Base-by-base conservation (phyloP, 2,329 filamentous ascomycete genomes). In the Myriosclerotinia scirpicola region DNA sequence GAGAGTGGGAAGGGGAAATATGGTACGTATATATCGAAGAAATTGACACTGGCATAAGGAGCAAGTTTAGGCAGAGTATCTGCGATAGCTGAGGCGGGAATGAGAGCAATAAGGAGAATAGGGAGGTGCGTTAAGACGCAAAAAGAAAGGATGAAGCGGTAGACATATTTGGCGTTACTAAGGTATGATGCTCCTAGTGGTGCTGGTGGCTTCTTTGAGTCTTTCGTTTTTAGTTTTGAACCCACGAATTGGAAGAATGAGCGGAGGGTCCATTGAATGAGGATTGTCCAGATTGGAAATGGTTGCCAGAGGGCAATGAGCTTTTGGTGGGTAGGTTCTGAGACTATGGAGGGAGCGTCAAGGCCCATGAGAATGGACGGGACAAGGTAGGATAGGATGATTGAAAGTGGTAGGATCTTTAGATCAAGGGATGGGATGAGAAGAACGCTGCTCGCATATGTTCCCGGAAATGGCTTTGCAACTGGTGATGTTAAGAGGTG, bases 231-330 rank as follows among this genome's bases (percentile, higher is more conserved):
- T 7, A 62, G 74, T 6, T 52, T 71, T 53, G 65, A 75, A 73
- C 50, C 30, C 15, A 71, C 22, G 15, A 48, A 48, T 36, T 62
- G 56, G 14, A 38, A 65, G 14, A 56, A 22, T 11, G 36, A 64
- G n/a, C 59, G 63, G 4, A 79, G 69, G 1, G 74, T 26, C 2
- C 71, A 76, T 6, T 80, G 77, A n/a, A 80, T 69, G 14, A 82
- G 61, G 4, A 78, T 77, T 8, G 82, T 78, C 72, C 79, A 81
- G 22, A 82, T 71, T 0, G 83, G 81, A 74, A 83, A 85, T 5
- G 78, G 75, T 69, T 85, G 82, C 81, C 83, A 84, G 55, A 81
- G 69, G 1, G 81, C 80, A 36, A 83, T 81, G 66, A 80, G 78
- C 30, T 76, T 75, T 70, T 84, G 82, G 69, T 82, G 83, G 15